A percentile compares a stretch with the other conserved stretches of the same genome.
phyloP scores from a whole-genome alignment of 2,329 filamentous ascomycete species.

The Metarhizium humberi region DNA sequence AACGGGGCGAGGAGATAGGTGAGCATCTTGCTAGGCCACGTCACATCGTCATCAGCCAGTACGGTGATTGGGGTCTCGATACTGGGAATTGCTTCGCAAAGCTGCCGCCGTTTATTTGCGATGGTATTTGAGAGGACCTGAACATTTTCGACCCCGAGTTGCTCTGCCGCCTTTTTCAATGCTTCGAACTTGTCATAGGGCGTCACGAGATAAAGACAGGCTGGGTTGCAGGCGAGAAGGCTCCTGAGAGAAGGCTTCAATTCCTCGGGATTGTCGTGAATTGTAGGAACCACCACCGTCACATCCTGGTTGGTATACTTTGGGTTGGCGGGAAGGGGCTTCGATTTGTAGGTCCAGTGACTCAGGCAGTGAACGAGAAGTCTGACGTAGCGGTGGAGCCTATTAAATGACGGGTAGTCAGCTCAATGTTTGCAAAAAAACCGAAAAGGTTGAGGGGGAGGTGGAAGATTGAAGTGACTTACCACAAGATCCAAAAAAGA shows the following conservation, averaged over 20 bases:
- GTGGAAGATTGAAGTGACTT: constrained; percentile 16
- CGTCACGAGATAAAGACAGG: constrained; percentile 75
- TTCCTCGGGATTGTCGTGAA: constrained; percentile 79
- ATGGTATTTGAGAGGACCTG: constrained; percentile 69
- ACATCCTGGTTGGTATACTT: constrained; percentile 73
- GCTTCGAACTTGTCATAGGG: constrained; percentile 69
- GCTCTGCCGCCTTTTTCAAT: constrained; percentile 56
- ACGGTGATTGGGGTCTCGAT: constrained; percentile 79
- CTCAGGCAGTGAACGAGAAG: constrained; percentile 77
- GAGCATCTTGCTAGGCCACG: constrained; percentile 77
- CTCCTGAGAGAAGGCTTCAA: constrained; percentile 72
- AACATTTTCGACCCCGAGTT: constrained; percentile 51
- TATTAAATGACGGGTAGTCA: constrained; percentile 23
- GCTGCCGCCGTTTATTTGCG: constrained; percentile 91
- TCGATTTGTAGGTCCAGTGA: constrained; percentile 80
- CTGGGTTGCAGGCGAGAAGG: constrained; percentile 60
- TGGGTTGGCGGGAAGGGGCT: constrained; percentile 74
- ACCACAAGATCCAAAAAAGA: constrained; percentile 37
- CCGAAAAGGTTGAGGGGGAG: background rate
- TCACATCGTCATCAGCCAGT: constrained; percentile 93
- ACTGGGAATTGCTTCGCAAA: constrained; percentile 81
- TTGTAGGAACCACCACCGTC: constrained; percentile 87
- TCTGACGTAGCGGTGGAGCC: constrained; percentile 80
- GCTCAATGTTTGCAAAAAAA: constrained; percentile 11
- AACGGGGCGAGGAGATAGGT: constrained; percentile 92